phyloP scores from a whole-genome alignment of 306 rosid genomes.

The barrel medic (Medicago truncatula) region MtrunA17r5.0-ANR NC_053045.1:41488501-41489000 shows the following conservation, averaged over 20 bases:
- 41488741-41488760: background rate
- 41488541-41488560: too few species aligned
- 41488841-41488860: background rate
- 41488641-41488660: conserved; percentile 9
- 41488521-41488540: too few species aligned
- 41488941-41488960: too few species aligned
- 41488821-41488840: background rate
- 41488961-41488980: too few species aligned
- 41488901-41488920: too few species aligned
- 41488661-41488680: background rate
- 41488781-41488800: background rate
- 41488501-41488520: background rate
- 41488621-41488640: background rate
- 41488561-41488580: too few species aligned
- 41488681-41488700: background rate
- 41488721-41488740: background rate
- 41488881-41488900: too few species aligned
- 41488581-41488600: too few species aligned
- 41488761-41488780: background rate
- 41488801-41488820: background rate
- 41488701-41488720: background rate
- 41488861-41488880: background rate
- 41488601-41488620: too few species aligned
- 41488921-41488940: too few species aligned
- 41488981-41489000: too few species aligned